phyloP scores from a whole-genome alignment of 2,329 filamentous ascomycete species.

The Aschersonia sp. region DNA sequence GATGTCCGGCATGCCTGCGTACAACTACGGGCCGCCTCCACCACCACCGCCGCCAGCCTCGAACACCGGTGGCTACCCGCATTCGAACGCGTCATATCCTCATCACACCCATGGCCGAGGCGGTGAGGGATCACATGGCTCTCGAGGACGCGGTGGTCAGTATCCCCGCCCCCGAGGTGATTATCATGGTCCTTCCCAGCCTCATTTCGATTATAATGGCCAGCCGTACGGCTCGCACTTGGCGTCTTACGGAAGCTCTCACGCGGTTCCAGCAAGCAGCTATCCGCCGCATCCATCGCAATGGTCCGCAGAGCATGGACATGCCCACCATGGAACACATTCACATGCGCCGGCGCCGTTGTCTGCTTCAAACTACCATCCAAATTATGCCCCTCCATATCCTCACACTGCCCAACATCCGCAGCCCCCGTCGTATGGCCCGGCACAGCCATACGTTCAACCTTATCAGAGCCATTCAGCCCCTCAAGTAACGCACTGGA shows the following conservation, averaged over 20 bases:
- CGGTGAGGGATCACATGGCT: slow-evolving; percentile 21
- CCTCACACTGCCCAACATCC: slow-evolving; percentile 21
- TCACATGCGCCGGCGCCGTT: slow-evolving; percentile 32
- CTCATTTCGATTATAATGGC: slow-evolving; percentile 27
- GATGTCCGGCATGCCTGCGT: slow-evolving; percentile 25
- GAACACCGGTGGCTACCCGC: slow-evolving; percentile 20
- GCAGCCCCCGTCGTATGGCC: slow-evolving; percentile 29
- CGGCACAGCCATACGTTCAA: slow-evolving; percentile 21
- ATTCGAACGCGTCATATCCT: slow-evolving; percentile 22
- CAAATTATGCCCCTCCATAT: slow-evolving; percentile 44
- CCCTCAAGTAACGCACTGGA: slow-evolving; percentile 6
- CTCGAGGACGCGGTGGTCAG: slow-evolving; percentile 25
- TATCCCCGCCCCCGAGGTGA: slow-evolving; percentile 22
- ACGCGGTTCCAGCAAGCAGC: slow-evolving; percentile 18
- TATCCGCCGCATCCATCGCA: slow-evolving; percentile 26
- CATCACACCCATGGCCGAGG: slow-evolving; percentile 23
- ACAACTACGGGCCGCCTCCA: slow-evolving; percentile 36
- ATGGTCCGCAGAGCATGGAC: slow-evolving; percentile 24
- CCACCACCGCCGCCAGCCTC: slow-evolving; percentile 27
- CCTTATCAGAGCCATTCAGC: slow-evolving; percentile 21
- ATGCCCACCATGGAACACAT: slow-evolving; percentile 23
- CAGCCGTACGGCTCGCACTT: slow-evolving; percentile 21
- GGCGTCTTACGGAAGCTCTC: slow-evolving; percentile 16
- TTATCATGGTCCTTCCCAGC: slow-evolving; percentile 22
- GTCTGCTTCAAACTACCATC: slow-evolving; percentile 40